Percentiles rank a stretch among this genome's conserved stretches.
Conservation (phyloP, 352 stramenopile species). For the Phytophthora kernoviae region DNA sequence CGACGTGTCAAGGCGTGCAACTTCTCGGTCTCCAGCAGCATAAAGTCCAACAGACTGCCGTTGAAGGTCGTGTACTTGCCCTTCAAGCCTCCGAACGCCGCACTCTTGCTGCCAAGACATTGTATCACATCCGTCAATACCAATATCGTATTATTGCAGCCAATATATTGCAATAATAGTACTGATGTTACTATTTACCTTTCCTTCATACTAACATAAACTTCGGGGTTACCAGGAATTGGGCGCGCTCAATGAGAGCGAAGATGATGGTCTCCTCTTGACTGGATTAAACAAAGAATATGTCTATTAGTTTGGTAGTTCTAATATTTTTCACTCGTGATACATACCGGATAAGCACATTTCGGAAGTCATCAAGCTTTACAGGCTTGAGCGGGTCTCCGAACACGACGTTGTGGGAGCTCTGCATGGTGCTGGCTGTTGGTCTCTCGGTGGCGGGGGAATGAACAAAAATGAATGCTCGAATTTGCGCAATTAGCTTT, state of each 20-base stretch:
- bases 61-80: constrained; percentile 88
- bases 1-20: constrained; percentile 93
- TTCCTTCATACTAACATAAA: constrained; percentile 93
- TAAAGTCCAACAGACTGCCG: constrained; percentile 94
- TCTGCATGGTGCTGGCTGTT: constrained; percentile 46
- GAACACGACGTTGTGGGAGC: constrained; percentile 69
- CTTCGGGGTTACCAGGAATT: constrained; percentile 95
- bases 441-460: not conserved
- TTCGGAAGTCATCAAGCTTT: constrained; percentile 88
- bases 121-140: not conserved
- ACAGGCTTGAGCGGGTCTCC: constrained; percentile 71
- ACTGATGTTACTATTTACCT: constrained; percentile 41
- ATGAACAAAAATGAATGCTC: not conserved
- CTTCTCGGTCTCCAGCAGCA: constrained; percentile 97
- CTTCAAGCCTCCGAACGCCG: constrained; percentile 78
- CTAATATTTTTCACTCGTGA: not conserved
- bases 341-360: constrained; percentile 81
- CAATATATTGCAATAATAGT: no score
- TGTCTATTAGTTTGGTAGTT: not conserved
- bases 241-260: constrained; percentile 97
- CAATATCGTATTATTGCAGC: not conserved
- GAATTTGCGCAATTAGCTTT: constrained; percentile 1
- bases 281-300: constrained; percentile 29
- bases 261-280: constrained; percentile 99
- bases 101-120: constrained; percentile 48